Evolutionary conservation across 257 asterid species (phyloP).

Genomic region (Solanum etuberosum): DNA sequence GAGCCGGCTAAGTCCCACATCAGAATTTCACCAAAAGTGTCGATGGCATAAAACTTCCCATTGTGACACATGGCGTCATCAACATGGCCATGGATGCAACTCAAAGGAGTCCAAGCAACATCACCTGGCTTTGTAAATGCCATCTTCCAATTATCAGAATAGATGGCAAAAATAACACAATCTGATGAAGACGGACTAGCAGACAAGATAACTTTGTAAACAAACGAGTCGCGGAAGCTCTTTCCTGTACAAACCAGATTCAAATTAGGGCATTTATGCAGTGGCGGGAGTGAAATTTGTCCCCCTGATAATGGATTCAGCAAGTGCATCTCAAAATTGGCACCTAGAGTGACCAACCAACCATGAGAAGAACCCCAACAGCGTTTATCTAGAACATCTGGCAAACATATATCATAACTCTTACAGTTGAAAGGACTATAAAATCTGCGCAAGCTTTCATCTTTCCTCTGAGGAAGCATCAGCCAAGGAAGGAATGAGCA

Average conservation of each 20-base stretch:
- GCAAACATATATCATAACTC: neutral
- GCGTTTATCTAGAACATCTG: slow-evolving; percentile 8
- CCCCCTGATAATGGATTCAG: slow-evolving; percentile 8
- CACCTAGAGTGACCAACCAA: slow-evolving; percentile 15
- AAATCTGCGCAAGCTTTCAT: neutral
- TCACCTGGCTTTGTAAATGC: slow-evolving; percentile 10
- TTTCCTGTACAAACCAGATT: slow-evolving; percentile 6
- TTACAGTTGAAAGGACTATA: slow-evolving; percentile 7
- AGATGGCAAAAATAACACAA: slow-evolving; percentile 14
- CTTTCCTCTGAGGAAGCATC: slow-evolving; percentile 8
- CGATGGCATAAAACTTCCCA: slow-evolving; percentile 8
- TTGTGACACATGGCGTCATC: slow-evolving; percentile 9
- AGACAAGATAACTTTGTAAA: slow-evolving; percentile 13
- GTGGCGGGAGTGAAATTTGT: slow-evolving; percentile 9
- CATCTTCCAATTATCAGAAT: slow-evolving; percentile 6
- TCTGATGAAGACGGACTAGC: slow-evolving; percentile 4
- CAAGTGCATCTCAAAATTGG: slow-evolving; percentile 7
- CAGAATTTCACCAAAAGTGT: slow-evolving; percentile 3
- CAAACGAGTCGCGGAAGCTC: slow-evolving; percentile 7
- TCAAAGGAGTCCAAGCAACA: slow-evolving; percentile 14
- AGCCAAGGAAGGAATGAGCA: slow-evolving; percentile 14
- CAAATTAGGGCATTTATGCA: slow-evolving; percentile 11
- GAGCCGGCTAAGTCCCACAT: slow-evolving; percentile 1
- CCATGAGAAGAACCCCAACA: slow-evolving; percentile 25
- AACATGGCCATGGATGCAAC: neutral